phyloP scores from a whole-genome alignment of 371 early-diverging fungal species.

The Nematocida minor region DNA sequence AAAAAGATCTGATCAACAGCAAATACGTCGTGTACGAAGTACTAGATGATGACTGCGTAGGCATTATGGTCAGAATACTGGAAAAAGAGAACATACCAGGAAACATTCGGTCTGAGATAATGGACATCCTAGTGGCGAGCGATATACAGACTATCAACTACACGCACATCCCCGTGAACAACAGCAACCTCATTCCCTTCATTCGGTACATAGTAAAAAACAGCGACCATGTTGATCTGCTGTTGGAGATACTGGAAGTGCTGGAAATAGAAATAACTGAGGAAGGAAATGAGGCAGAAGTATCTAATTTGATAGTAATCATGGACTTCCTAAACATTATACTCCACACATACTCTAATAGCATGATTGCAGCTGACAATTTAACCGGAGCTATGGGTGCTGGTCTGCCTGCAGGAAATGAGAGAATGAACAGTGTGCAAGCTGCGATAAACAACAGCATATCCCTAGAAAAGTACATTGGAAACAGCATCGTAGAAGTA shows the following conservation, averaged over 20 bases:
- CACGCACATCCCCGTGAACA: not conserved
- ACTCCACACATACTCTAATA: slow-evolving; percentile 1
- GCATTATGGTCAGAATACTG: slow-evolving; percentile 6
- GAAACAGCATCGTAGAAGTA: slow-evolving; percentile 14
- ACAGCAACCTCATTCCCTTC: slow-evolving; percentile 6
- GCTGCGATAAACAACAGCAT: not conserved
- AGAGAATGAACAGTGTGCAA: not conserved
- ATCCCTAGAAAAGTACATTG: slow-evolving; percentile 34
- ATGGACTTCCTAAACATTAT: slow-evolving; percentile 46
- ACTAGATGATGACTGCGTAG: slow-evolving; percentile 35
- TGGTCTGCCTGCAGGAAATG: too few species aligned
- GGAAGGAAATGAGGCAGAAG: slow-evolving; percentile 19
- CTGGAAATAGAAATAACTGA: slow-evolving; percentile 33
- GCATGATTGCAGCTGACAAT: not conserved
- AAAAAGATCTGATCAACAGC: not conserved
- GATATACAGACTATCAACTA: slow-evolving; percentile 15
- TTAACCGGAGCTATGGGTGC: not conserved
- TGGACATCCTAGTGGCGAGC: slow-evolving; percentile 45
- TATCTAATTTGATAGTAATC: not conserved
- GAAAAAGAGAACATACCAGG: not conserved
- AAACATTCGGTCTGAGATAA: slow-evolving; percentile 1
- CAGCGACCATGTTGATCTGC: not conserved
- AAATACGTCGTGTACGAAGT: slow-evolving; percentile 17
- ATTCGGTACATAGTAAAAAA: slow-evolving; percentile 14
- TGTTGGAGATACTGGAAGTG: slow-evolving; percentile 4